Conservation (phyloP, 192 early-diverging fungal genomes). For the Gorgonomyces haynaldii region DNA sequence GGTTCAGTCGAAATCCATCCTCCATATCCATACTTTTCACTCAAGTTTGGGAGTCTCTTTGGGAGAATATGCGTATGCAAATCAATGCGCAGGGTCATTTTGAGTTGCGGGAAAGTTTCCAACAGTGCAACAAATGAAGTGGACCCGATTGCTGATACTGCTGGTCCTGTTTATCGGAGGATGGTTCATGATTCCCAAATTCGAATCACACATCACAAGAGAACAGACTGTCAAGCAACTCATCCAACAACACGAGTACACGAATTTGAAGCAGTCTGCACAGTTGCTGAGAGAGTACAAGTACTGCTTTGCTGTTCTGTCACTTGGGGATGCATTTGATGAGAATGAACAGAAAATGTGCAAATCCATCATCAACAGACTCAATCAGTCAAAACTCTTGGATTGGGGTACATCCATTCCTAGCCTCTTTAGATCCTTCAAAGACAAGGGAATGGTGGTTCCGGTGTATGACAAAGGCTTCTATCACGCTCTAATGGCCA, state of each 20-base stretch:
- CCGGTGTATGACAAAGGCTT: neutral
- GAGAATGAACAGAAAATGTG: neutral
- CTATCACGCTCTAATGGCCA: neutral
- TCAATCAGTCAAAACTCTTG: neutral
- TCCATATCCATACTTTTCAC: conserved; percentile 29
- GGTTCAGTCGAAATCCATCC: conserved; percentile 6
- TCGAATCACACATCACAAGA: no score
- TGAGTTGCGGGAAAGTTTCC: neutral
- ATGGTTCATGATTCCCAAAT: no score
- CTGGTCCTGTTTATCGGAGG: no score
- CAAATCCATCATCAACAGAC: no score
- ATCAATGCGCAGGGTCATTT: conserved; percentile 4
- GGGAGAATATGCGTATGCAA: conserved; percentile 51
- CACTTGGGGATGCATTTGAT: neutral
- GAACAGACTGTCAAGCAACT: no score
- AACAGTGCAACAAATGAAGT: no score
- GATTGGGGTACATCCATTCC: neutral
- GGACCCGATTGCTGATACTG: no score
- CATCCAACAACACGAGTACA: neutral
- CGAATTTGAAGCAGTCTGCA: neutral
- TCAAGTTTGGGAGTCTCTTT: conserved; percentile 46
- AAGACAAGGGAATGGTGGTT: neutral
- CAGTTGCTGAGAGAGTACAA: neutral
- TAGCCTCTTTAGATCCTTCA: neutral
- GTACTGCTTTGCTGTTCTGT: neutral